phyloP scores from a whole-genome alignment of 208 protist genomes.

The Acanthamoeba triangularis region DNA sequence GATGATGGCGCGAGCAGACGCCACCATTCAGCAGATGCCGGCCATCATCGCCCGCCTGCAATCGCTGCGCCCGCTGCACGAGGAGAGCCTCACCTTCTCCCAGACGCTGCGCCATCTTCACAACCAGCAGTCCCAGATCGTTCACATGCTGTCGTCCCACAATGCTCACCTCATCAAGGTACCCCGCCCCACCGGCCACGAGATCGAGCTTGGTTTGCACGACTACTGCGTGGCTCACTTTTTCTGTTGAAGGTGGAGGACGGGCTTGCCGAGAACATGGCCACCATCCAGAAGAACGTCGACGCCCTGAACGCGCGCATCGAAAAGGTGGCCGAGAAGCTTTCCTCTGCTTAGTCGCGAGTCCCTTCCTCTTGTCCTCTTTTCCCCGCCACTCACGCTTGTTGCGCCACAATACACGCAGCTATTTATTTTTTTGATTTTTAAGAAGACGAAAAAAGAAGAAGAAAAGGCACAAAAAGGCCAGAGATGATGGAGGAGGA shows the following conservation, averaged over 20 bases:
- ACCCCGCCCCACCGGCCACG: background rate
- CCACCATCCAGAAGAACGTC: constrained; percentile 75
- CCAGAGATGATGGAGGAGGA: background rate
- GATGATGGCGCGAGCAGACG: constrained; percentile 76
- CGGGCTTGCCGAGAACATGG: constrained; percentile 71
- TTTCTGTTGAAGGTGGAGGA: constrained; percentile 55
- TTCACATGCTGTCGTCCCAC: constrained; percentile 66
- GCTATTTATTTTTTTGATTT: background rate
- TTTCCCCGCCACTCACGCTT: background rate
- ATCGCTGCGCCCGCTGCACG: constrained; percentile 58
- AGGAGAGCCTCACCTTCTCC: constrained; percentile 72
- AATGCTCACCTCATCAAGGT: constrained; percentile 60
- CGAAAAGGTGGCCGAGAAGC: constrained; percentile 32
- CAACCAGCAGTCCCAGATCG: constrained; percentile 55
- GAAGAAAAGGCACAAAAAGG: no score
- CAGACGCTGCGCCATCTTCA: constrained; percentile 61
- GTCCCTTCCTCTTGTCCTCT: background rate
- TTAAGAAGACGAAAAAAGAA: background rate
- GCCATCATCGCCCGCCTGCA: constrained; percentile 69
- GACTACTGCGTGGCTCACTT: background rate
- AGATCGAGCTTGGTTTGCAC: no score
- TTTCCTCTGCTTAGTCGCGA: background rate
- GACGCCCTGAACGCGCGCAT: constrained; percentile 50
- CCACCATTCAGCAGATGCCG: constrained; percentile 57
- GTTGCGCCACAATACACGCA: background rate